These are phyloP conservation scores for Alternaria consortialis DNA, from an alignment of 2,329 filamentous ascomycete species.

Conservation along the genomic window DNA sequence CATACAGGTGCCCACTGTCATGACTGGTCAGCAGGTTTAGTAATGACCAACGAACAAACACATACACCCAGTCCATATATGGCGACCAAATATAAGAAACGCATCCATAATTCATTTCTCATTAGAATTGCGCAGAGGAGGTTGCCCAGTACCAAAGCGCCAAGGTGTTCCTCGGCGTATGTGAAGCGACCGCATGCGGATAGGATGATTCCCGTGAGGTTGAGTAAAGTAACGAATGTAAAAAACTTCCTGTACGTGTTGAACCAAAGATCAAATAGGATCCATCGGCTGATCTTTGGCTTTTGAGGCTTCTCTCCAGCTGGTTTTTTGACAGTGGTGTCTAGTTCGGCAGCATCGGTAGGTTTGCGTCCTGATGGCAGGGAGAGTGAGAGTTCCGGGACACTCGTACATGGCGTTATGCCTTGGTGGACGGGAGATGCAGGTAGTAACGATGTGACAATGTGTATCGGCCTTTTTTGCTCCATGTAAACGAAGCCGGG, in stretches of 20 bases:
- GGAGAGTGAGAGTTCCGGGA: slow-evolving; percentile 43
- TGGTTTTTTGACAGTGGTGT: slow-evolving; percentile 29
- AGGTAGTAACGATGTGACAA: slow-evolving; percentile 27
- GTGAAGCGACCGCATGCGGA: slow-evolving; percentile 38
- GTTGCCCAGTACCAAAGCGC: slow-evolving; percentile 46
- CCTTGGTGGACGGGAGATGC: slow-evolving; percentile 45
- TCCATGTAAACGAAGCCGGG: slow-evolving; percentile 42
- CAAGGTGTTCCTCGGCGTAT: slow-evolving; percentile 46
- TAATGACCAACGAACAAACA: slow-evolving; percentile 13
- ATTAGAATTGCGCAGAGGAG: slow-evolving; percentile 43
- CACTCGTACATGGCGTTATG: slow-evolving; percentile 45
- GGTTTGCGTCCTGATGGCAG: slow-evolving; percentile 26
- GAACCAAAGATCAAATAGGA: slow-evolving; percentile 46
- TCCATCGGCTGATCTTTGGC: slow-evolving; percentile 40
- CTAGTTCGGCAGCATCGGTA: slow-evolving; percentile 28
- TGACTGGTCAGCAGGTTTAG: slow-evolving; percentile 6
- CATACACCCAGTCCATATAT: slow-evolving; percentile 43
- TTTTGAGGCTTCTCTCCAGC: slow-evolving; percentile 20
- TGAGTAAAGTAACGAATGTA: slow-evolving; percentile 42
- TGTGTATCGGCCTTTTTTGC: slow-evolving; percentile 17
- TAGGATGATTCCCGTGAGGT: slow-evolving; percentile 42
- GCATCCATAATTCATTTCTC: slow-evolving; percentile 46
- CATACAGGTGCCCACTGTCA: slow-evolving; percentile 44
- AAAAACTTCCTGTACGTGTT: slow-evolving; percentile 50
- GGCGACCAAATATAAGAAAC: slow-evolving; percentile 42